These are phyloP conservation scores for Rosa rugosa DNA, from an alignment of 306 rosid genomes.

Conservation along the genomic window DNA sequence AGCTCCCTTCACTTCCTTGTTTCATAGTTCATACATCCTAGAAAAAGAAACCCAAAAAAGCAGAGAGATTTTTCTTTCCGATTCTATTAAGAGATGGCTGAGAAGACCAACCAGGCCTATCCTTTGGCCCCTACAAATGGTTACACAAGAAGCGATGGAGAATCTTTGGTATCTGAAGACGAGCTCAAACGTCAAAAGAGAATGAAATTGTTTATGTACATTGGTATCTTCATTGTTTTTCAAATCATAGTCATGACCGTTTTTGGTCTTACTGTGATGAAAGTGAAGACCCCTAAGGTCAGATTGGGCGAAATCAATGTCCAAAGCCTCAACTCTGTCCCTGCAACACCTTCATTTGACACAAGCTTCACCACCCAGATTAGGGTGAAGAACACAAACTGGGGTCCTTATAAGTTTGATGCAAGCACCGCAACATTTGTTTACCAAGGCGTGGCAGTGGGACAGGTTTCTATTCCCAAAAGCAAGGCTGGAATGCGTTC, in stretches of 20 bases:
- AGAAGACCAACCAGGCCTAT: too few species aligned
- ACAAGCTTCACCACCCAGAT: slow-evolving; percentile 7
- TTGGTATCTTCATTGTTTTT: slow-evolving; percentile 25
- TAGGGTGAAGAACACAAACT: slow-evolving; percentile 10
- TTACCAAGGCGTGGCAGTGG: neutral
- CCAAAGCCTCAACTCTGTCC: neutral
- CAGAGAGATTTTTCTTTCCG: neutral
- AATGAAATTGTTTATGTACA: slow-evolving; percentile 15
- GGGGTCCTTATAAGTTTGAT: neutral
- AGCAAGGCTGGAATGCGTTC: neutral
- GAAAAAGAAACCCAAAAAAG: neutral
- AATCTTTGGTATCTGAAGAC: slow-evolving; percentile 3
- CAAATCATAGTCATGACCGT: slow-evolving; percentile 7
- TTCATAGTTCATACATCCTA: neutral
- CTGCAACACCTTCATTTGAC: neutral
- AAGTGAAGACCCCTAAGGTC: neutral
- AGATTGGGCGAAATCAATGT: neutral
- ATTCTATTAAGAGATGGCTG: neutral
- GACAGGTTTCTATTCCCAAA: neutral
- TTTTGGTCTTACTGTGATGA: neutral
- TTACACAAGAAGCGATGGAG: slow-evolving; percentile 18
- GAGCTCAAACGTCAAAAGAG: slow-evolving; percentile 25
- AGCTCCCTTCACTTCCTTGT: neutral
- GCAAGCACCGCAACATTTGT: neutral
- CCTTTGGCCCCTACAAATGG: slow-evolving; percentile 21